phyloP scores from a whole-genome alignment of 164 flowering plant genomes.

The Nelumbo lutea region DNA sequence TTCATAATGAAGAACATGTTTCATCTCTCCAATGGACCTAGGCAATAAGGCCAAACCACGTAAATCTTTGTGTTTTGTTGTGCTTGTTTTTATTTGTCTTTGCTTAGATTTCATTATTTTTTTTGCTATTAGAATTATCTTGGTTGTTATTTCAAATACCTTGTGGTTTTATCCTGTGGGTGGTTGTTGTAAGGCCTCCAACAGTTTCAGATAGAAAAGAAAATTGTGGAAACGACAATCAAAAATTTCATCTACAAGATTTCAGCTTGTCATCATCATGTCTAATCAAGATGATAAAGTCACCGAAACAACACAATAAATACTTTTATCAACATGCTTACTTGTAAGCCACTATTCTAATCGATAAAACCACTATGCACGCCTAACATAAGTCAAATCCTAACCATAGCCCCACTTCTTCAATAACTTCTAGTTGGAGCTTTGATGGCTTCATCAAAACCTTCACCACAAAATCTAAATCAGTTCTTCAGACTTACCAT shows the following conservation, averaged over 20 bases:
- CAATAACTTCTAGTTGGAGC: conserved; percentile 29
- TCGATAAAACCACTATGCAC: too few relatives aligned
- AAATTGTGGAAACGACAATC: background rate
- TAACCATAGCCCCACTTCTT: conserved; percentile 15
- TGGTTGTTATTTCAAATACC: too few relatives aligned
- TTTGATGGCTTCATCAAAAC: conserved; percentile 63
- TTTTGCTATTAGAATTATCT: too few relatives aligned
- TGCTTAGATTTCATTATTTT: too few relatives aligned
- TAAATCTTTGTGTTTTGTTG: too few relatives aligned
- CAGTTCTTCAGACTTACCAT: conserved; percentile 57
- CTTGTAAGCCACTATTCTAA: background rate
- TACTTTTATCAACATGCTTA: background rate
- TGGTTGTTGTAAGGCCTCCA: too few relatives aligned
- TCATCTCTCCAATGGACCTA: too few relatives aligned
- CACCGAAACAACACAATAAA: conserved; percentile 1
- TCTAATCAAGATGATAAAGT: conserved; percentile 10
- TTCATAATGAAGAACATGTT: too few relatives aligned
- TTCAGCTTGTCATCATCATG: background rate
- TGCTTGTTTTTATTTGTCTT: too few relatives aligned
- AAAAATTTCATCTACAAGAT: background rate
- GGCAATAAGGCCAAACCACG: too few relatives aligned
- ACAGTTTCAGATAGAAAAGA: background rate
- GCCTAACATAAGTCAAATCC: background rate
- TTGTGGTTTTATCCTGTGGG: too few relatives aligned
- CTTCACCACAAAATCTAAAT: conserved; percentile 54